A percentile compares a stretch with the other conserved stretches of the same genome.
These are phyloP conservation scores for Gyrodon lividus DNA, from an alignment of 768 basidiomycete genomes.

Conservation along the genomic window DNA sequence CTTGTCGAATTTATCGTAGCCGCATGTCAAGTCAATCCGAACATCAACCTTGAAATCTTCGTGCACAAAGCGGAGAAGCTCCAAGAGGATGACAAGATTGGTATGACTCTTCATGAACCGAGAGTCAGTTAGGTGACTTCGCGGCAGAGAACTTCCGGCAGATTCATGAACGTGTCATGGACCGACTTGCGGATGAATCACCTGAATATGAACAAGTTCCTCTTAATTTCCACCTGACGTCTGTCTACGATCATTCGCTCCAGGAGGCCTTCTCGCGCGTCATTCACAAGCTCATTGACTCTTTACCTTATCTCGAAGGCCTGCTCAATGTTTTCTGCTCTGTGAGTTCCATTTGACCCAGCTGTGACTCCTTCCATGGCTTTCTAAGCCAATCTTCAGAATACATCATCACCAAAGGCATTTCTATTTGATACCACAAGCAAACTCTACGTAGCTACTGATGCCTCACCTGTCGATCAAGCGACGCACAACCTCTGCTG, in stretches of 20 bases:
- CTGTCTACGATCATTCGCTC: slow-evolving; percentile 88
- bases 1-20: slow-evolving; percentile 80
- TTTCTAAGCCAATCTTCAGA: slow-evolving; percentile 43
- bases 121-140: background rate
- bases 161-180: slow-evolving; percentile 82
- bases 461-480: slow-evolving; percentile 87
- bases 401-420: slow-evolving; percentile 89
- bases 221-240: slow-evolving; percentile 88
- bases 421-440: slow-evolving; percentile 89
- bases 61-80: slow-evolving; percentile 94
- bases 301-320: slow-evolving; percentile 83
- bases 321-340: slow-evolving; percentile 84
- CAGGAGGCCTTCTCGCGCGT: slow-evolving; percentile 92
- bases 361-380: background rate
- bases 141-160: slow-evolving; percentile 82
- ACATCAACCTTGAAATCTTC: slow-evolving; percentile 84
- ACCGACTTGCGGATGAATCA: slow-evolving; percentile 75
- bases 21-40: slow-evolving; percentile 72
- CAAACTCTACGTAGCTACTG: slow-evolving; percentile 89
- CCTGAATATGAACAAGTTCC: slow-evolving; percentile 76
- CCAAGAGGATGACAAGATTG: slow-evolving; percentile 87
- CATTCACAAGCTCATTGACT: slow-evolving; percentile 82
- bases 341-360: slow-evolving; percentile 38
- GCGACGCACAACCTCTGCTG: slow-evolving; percentile 87
- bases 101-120: slow-evolving; percentile 39